phyloP scores from a whole-genome alignment of 768 basidiomycete genomes.

The Rhodosporidiobolus sp. region DNA sequence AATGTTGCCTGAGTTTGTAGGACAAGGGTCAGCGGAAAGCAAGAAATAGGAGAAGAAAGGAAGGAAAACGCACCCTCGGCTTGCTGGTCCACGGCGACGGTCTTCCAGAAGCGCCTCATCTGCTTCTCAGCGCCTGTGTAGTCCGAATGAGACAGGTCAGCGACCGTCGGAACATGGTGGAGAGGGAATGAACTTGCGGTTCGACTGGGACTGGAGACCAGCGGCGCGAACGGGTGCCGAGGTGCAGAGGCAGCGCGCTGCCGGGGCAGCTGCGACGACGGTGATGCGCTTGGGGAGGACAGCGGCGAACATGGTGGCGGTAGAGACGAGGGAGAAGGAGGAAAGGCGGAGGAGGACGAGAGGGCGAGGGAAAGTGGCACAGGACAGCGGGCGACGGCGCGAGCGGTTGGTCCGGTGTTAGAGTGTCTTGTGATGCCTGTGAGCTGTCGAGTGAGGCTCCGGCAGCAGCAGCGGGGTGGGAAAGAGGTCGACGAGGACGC shows the following conservation, averaged over 20 bases:
- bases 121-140: constrained; percentile 86
- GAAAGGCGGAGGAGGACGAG: too few relatives aligned
- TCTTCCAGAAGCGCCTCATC: constrained; percentile 89
- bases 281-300: not conserved
- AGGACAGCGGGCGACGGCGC: too few relatives aligned
- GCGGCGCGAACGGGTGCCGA: not conserved
- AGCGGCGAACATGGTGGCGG: constrained; percentile 16
- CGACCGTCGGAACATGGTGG: not conserved
- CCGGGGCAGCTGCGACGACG: not conserved
- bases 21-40: not conserved
- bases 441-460: too few relatives aligned
- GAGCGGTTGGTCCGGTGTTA: too few relatives aligned
- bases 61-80: constrained; percentile 45
- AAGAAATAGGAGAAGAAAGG: not conserved
- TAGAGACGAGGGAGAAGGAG: not conserved
- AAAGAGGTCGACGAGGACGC: too few relatives aligned
- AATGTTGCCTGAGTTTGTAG: constrained; percentile 7
- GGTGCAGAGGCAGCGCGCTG: constrained; percentile 17
- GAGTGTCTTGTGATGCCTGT: too few relatives aligned
- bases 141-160: constrained; percentile 2
- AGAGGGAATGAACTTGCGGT: not conserved
- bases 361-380: too few relatives aligned
- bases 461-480: too few relatives aligned
- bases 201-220: constrained; percentile 19
- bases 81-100: constrained; percentile 68